Base-by-base conservation (phyloP, 805 yeast genomes). In the Zygosaccharomyces lentus region DNA sequence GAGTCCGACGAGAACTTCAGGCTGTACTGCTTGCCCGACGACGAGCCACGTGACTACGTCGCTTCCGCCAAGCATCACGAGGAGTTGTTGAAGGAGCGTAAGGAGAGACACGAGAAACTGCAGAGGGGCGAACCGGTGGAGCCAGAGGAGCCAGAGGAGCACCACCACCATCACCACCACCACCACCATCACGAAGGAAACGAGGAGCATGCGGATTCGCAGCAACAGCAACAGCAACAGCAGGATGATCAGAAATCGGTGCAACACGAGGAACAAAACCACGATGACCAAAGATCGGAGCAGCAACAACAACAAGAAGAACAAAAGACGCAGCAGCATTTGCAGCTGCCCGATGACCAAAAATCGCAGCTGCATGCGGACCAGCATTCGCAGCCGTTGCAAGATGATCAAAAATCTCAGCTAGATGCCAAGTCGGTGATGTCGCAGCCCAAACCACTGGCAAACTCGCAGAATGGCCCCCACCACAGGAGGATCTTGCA, bases 11-110 rank as follows among this genome's bases (percentile, higher is more conserved):
- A 82, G 51, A 82, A 88, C 56, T 86, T 80, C 64, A 76, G 75
- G 53, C 67, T 85, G 26, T 86, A 77, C 58, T 77, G 81, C 40
- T 64, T 77, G 74, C 73, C 70, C 4, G 93, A 86, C 67, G 93
- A 86, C 57, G 73, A 75, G 42, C 83, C 84, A 57, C 93, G 85
- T 64, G 90, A 86, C 65, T 86, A 86, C 67, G 68, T 68, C 19
- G 76, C 81, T 52, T 80, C 87, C 54, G 89, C 90, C 27, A 79
- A 73, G 59, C 79, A 84, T 56, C 93, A 86, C 64, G 82, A 81
- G 58, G 71, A 76, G 40, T 67, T 85, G 45, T 67, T 85, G 50
- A 69, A 72, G 52, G 83, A 81, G 57, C 66, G 65, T 48, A 53
- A 56, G 34, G 57, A 57, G 41, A 58, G 48, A 35, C 57, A 58